phyloP scores from a whole-genome alignment of 1,284 basidiomycete genomes.

The Microbotryomycetes sp. region DNA sequence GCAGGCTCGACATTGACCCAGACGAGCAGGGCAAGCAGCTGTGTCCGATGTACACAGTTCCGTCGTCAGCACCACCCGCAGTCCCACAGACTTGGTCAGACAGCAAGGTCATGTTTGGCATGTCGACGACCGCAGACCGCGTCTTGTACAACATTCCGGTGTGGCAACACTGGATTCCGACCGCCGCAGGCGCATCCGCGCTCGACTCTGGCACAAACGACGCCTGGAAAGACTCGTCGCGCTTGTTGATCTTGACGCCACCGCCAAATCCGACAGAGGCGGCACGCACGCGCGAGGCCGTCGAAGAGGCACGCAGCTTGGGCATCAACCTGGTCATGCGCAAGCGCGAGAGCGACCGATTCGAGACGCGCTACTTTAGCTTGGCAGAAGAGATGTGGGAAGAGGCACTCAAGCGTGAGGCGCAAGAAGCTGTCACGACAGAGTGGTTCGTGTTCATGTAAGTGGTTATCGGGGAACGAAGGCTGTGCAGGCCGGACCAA shows the following conservation, averaged over 20 bases:
- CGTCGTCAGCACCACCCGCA: conserved; percentile 8
- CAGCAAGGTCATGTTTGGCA: conserved; percentile 33
- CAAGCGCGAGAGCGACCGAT: conserved; percentile 22
- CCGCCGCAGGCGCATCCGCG: conserved; percentile 1
- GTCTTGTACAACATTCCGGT: conserved; percentile 32
- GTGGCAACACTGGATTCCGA: conserved; percentile 33
- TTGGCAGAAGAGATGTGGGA: conserved; percentile 31
- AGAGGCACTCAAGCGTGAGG: conserved; percentile 15
- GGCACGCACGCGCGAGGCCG: conserved; percentile 23
- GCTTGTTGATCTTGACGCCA: conserved; percentile 28
- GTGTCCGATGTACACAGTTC: conserved; percentile 14
- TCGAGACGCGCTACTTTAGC: conserved; percentile 33
- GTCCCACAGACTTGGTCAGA: conserved; percentile 5
- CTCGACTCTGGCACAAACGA: neutral
- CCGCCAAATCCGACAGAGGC: conserved; percentile 29
- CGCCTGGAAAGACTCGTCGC: conserved; percentile 5
- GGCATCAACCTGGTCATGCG: conserved; percentile 31
- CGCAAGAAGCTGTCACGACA: conserved; percentile 17
- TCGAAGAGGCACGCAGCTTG: conserved; percentile 27
- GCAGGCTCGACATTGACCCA: neutral
- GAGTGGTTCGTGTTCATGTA: conserved; percentile 35
- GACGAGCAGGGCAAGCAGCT: conserved; percentile 20
- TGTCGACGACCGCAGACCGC: conserved; percentile 33
- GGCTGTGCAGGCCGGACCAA: neutral
- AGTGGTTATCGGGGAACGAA: neutral